A percentile compares a stretch with the other conserved stretches of the same genome.
phyloP scores from a whole-genome alignment of 225 moss, liverwort and hornwort genomes.

The Lunularia cruciata region DNA sequence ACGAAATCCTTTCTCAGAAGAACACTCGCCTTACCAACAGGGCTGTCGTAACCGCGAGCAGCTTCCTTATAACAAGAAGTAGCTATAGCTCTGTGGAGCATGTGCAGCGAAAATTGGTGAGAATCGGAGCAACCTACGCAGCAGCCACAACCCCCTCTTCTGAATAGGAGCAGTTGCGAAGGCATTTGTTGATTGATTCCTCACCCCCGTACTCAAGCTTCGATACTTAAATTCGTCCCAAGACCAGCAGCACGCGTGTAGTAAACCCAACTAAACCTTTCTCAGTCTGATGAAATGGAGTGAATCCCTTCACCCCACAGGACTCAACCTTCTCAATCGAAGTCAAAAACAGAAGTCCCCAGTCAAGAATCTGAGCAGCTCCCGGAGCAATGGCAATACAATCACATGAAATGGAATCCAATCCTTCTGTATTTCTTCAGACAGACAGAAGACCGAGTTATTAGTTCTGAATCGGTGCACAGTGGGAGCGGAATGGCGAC shows the following conservation, averaged over 20 bases:
- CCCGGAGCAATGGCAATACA: background rate
- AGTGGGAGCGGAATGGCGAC: background rate
- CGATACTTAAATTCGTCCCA: too few species aligned
- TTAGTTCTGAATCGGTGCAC: background rate
- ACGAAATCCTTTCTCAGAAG: background rate
- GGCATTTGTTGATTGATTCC: constrained; percentile 20
- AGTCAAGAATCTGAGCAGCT: background rate
- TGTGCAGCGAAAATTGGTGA: constrained; percentile 1
- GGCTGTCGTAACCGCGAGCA: background rate
- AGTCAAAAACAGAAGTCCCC: too few species aligned
- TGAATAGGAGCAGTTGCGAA: constrained; percentile 18
- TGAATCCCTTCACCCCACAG: too few species aligned
- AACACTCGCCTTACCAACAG: too few species aligned
- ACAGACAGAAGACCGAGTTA: constrained; percentile 4
- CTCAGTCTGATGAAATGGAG: too few species aligned
- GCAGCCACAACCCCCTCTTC: background rate
- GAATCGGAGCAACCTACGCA: constrained; percentile 7
- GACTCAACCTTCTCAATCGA: too few species aligned
- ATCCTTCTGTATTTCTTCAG: too few species aligned
- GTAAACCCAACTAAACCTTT: too few species aligned
- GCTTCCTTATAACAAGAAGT: background rate
- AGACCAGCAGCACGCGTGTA: too few species aligned
- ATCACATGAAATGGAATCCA: constrained; percentile 17
- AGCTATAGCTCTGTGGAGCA: constrained; percentile 1
- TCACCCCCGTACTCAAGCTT: too few species aligned